phyloP scores from a whole-genome alignment of 1,284 basidiomycete genomes.

The Rhodotorula sp. region DNA sequence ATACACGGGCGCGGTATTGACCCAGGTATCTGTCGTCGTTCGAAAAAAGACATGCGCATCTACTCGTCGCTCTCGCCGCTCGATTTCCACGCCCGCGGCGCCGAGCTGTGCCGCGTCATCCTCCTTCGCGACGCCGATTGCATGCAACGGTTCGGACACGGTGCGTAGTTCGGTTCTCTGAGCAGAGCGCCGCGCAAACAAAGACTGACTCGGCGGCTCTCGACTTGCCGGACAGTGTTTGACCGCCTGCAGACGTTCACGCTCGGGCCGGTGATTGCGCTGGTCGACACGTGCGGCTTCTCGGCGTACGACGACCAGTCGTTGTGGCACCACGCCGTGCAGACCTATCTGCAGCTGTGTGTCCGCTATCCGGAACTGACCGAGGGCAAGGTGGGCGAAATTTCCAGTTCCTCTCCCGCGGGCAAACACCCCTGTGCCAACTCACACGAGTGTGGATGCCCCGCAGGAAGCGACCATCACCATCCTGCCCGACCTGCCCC shows the following conservation, averaged over 20 bases:
- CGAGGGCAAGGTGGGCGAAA: slow-evolving; percentile 22
- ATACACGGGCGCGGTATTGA: background rate
- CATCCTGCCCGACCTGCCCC: slow-evolving; percentile 26
- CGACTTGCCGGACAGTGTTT: slow-evolving; percentile 6
- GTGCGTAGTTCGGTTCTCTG: background rate
- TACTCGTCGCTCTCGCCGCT: slow-evolving; percentile 36
- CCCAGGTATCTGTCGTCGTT: background rate
- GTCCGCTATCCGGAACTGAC: slow-evolving; percentile 30
- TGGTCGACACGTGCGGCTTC: slow-evolving; percentile 24
- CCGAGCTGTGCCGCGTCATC: slow-evolving; percentile 32
- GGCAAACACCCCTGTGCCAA: too few relatives aligned
- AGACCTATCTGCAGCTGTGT: slow-evolving; percentile 36
- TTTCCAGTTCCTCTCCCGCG: too few relatives aligned
- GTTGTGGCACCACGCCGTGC: slow-evolving; percentile 33
- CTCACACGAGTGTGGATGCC: too few relatives aligned
- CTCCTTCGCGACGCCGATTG: slow-evolving; percentile 18
- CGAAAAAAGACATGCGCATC: slow-evolving; percentile 33
- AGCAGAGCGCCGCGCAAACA: too few relatives aligned
- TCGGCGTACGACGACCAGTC: slow-evolving; percentile 25
- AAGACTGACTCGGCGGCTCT: background rate
- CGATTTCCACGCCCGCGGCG: slow-evolving; percentile 34
- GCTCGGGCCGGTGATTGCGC: slow-evolving; percentile 20
- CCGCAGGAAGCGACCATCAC: slow-evolving; percentile 24
- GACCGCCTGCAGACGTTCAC: slow-evolving; percentile 27
- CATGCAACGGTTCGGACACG: slow-evolving; percentile 14